These are phyloP conservation scores for Dichomitus squalens DNA, from an alignment of 1,284 basidiomycete genomes.

Conservation along the genomic window DNA sequence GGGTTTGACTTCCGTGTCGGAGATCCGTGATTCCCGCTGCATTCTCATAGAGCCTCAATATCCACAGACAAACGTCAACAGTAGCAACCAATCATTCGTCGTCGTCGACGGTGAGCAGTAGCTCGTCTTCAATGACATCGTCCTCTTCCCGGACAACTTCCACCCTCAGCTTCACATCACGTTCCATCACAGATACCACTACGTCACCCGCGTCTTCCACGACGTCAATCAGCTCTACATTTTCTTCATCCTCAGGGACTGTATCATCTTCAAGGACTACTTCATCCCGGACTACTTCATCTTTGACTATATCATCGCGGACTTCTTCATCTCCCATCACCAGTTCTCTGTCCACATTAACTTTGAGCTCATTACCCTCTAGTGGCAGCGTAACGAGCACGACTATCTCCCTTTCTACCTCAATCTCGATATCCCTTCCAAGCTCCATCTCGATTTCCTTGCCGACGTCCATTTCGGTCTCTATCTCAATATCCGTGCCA, in stretches of 20 bases:
- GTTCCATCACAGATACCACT: background rate
- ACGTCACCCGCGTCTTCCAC: too few relatives aligned
- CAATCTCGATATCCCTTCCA: constrained; percentile 4
- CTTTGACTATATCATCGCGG: too few relatives aligned
- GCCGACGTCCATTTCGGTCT: background rate
- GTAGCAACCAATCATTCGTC: background rate
- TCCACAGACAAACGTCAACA: background rate
- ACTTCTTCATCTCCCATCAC: background rate
- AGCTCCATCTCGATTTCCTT: constrained; percentile 2
- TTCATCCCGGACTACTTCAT: too few relatives aligned
- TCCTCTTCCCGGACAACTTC: background rate
- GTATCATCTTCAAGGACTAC: too few relatives aligned
- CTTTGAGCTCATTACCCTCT: constrained; percentile 18
- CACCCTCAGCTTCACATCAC: background rate
- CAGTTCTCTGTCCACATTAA: constrained; percentile 26
- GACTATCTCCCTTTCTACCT: background rate
- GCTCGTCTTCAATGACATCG: background rate
- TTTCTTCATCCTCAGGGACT: too few relatives aligned
- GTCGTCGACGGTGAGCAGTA: background rate
- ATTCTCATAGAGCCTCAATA: background rate
- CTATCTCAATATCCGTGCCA: background rate
- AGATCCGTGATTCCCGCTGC: background rate
- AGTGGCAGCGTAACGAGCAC: background rate
- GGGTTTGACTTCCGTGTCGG: background rate
- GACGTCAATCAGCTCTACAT: too few relatives aligned